Evolutionary conservation across 2,329 filamentous ascomycete genomes (phyloP).

Genomic region (Pyrenochaeta sp.): DNA sequence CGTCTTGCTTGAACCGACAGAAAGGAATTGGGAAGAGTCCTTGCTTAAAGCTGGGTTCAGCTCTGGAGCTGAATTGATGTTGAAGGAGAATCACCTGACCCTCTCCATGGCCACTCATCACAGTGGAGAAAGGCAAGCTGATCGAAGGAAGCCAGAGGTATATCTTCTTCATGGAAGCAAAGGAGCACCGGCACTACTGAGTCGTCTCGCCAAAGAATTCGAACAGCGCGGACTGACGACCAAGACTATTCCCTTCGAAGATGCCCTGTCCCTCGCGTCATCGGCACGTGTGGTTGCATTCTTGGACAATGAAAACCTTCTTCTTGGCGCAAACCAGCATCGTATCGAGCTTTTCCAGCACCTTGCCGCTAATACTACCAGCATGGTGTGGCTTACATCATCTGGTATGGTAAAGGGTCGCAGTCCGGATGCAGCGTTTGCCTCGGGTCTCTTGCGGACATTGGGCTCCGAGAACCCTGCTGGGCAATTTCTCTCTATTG

Average conservation of each 20-base stretch:
- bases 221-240: background rate
- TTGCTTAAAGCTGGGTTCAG: slow-evolving; percentile 47
- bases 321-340: slow-evolving; percentile 1
- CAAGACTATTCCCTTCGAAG: background rate
- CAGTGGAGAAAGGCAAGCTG: background rate
- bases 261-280: background rate
- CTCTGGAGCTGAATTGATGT: slow-evolving; percentile 34
- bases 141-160: too few relatives aligned
- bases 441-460: slow-evolving; percentile 20
- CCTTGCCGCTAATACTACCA: slow-evolving; percentile 4
- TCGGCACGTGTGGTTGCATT: slow-evolving; percentile 1
- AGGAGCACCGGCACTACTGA: background rate
- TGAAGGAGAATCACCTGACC: slow-evolving; percentile 9
- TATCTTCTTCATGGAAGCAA: background rate
- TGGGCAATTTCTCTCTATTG: slow-evolving; percentile 12
- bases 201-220: background rate
- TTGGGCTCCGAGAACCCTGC: slow-evolving; percentile 17
- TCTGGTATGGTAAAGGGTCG: slow-evolving; percentile 12
- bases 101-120: background rate
- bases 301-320: slow-evolving; percentile 3
- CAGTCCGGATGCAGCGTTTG: slow-evolving; percentile 17
- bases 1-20: slow-evolving; percentile 52
- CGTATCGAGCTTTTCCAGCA: slow-evolving; percentile 1
- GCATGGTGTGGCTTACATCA: slow-evolving; percentile 19
- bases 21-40: slow-evolving; percentile 39